A percentile compares a stretch with the other conserved stretches of the same genome.
phyloP scores from a whole-genome alignment of 306 rosid genomes.

The Canavalia ensiformis region DNA sequence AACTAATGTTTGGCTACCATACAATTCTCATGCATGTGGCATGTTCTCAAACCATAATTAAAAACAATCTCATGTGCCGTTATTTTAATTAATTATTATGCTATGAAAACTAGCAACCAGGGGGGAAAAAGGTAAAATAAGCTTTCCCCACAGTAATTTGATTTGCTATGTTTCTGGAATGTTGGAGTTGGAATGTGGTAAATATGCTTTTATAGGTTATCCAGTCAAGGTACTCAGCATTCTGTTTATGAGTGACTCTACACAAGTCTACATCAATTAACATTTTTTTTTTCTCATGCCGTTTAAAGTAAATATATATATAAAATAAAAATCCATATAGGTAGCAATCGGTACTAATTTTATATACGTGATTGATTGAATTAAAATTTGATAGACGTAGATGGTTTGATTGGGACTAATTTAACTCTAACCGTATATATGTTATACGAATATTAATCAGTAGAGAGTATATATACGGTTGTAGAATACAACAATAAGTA shows the following conservation, averaged over 20 bases:
- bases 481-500: not conserved
- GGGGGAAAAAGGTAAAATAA: constrained; percentile 38
- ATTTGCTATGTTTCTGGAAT: constrained; percentile 48
- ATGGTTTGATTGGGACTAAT: not conserved
- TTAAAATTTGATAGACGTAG: not conserved
- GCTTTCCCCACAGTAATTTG: constrained; percentile 35
- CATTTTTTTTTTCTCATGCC: not conserved
- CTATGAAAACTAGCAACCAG: not conserved
- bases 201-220: constrained; percentile 13
- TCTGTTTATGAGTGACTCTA: not conserved
- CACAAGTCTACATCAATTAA: constrained; percentile 30
- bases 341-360: not conserved
- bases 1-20: constrained; percentile 48
- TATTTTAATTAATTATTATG: constrained; percentile 44
- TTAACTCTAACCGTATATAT: not conserved
- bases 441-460: too few relatives aligned
- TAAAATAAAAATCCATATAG: not conserved
- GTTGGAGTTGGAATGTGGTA: constrained; percentile 41
- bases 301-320: not conserved
- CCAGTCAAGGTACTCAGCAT: constrained; percentile 25
- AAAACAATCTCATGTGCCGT: constrained; percentile 44
- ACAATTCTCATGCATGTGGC: constrained; percentile 52
- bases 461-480: too few relatives aligned
- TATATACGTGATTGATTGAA: not conserved
- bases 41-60: constrained; percentile 50